Percentiles rank a stretch among this genome's conserved stretches.
phyloP scores from a whole-genome alignment of 2,329 filamentous ascomycete genomes.

The Ciborinia camelliae region DNA sequence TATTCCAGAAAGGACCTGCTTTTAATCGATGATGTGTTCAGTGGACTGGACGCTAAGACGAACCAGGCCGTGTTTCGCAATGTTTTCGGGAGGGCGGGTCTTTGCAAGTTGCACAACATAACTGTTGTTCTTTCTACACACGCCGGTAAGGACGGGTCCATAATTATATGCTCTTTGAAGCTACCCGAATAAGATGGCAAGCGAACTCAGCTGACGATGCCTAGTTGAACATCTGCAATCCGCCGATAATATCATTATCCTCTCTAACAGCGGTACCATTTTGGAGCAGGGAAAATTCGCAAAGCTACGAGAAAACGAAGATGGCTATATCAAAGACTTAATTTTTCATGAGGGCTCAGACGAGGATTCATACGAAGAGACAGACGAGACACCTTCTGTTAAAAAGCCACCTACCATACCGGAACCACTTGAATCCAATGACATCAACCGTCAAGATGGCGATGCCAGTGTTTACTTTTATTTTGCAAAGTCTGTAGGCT shows the following conservation, averaged over 20 bases:
- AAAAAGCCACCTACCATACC: background rate
- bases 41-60: constrained; percentile 27
- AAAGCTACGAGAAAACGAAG: constrained; percentile 4
- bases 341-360: background rate
- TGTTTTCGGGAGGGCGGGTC: constrained; percentile 19
- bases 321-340: constrained; percentile 9
- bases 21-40: constrained; percentile 31
- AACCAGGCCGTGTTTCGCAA: constrained; percentile 21
- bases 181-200: background rate
- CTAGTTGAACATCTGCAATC: constrained; percentile 25
- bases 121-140: constrained; percentile 34
- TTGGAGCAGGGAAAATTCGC: constrained; percentile 36
- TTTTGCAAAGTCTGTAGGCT: constrained; percentile 9
- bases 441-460: constrained; percentile 9
- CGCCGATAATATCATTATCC: constrained; percentile 42
- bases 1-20: constrained; percentile 21
- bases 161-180: no score
- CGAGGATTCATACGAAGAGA: background rate
- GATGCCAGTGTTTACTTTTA: constrained; percentile 16
- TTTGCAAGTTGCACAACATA: constrained; percentile 29
- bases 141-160: background rate
- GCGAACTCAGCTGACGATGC: background rate
- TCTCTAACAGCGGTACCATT: constrained; percentile 34
- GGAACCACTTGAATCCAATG: background rate
- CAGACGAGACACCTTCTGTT: background rate